A percentile compares a stretch with the other conserved stretches of the same genome.
These are phyloP conservation scores for Panaeolus papilionaceus DNA, from an alignment of 768 basidiomycete species.

Conservation along the genomic window DNA sequence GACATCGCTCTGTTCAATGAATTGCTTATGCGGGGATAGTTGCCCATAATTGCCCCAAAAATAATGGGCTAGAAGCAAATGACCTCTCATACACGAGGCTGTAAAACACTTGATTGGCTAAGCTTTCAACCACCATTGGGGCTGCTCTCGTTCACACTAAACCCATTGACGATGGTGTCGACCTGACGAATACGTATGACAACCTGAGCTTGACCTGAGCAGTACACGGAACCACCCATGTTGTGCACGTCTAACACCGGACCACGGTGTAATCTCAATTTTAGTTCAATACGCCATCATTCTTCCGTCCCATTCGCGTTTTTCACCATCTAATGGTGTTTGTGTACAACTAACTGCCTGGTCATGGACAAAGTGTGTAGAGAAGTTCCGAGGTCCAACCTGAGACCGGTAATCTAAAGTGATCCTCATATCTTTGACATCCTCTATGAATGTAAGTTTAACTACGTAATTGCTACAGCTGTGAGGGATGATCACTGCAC, in stretches of 20 bases:
- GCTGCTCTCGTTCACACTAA: neutral
- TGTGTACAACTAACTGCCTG: neutral
- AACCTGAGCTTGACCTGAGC: constrained; percentile 3
- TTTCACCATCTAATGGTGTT: neutral
- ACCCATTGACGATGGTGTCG: neutral
- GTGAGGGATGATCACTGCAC: no score
- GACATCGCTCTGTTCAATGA: neutral
- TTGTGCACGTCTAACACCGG: neutral
- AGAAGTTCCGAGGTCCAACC: neutral
- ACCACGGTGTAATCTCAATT: neutral
- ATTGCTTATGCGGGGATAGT: neutral
- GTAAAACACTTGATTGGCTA: neutral
- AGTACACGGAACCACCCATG: neutral
- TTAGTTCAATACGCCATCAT: neutral
- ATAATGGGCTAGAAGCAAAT: neutral
- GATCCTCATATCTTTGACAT: neutral
- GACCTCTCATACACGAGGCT: neutral
- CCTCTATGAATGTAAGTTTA: neutral
- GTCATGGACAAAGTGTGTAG: neutral
- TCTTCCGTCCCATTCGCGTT: neutral
- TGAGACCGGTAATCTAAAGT: neutral
- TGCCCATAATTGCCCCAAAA: constrained; percentile 4
- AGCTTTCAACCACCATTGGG: neutral
- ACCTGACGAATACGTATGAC: neutral
- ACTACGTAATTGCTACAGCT: no score